These are phyloP conservation scores for Eurotiales sp. DNA, from an alignment of 2,329 filamentous ascomycete genomes.

Conservation along the genomic window DNA sequence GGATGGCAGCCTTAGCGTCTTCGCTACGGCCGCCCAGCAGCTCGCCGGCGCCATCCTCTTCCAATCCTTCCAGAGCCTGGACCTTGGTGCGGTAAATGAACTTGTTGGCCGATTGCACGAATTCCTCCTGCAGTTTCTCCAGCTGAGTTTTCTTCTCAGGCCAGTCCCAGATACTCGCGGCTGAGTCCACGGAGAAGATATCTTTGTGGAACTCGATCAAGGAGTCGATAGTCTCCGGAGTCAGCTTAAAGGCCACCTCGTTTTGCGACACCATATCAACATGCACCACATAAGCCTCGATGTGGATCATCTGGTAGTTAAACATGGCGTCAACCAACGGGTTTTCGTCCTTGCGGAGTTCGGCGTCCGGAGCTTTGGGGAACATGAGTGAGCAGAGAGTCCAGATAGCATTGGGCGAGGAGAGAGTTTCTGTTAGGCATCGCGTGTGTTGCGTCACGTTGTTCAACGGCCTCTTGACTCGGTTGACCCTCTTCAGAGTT, in stretches of 20 bases:
- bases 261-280: slow-evolving; percentile 98
- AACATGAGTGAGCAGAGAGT: slow-evolving; percentile 90
- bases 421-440: slow-evolving; percentile 92
- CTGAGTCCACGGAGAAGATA: slow-evolving; percentile 84
- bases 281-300: slow-evolving; percentile 97
- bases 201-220: slow-evolving; percentile 96
- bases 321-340: slow-evolving; percentile 80
- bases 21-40: slow-evolving; percentile 86
- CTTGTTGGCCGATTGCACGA: slow-evolving; percentile 93
- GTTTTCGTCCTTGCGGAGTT: slow-evolving; percentile 76
- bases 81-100: slow-evolving; percentile 91
- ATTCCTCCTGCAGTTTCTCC: slow-evolving; percentile 96
- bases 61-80: slow-evolving; percentile 85
- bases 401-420: slow-evolving; percentile 88
- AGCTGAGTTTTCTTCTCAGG: slow-evolving; percentile 92
- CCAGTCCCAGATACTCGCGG: slow-evolving; percentile 89
- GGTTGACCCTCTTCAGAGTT: slow-evolving; percentile 94
- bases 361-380: slow-evolving; percentile 79
- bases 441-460: slow-evolving; percentile 92
- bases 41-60: slow-evolving; percentile 94
- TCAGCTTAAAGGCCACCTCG: slow-evolving; percentile 97
- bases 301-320: slow-evolving; percentile 88
- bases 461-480: slow-evolving; percentile 94
- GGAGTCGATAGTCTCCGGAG: slow-evolving; percentile 85
- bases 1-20: slow-evolving; percentile 84